Conservation (phyloP, 192 early-diverging fungal genomes). For the Mortierella hygrophila region DNA sequence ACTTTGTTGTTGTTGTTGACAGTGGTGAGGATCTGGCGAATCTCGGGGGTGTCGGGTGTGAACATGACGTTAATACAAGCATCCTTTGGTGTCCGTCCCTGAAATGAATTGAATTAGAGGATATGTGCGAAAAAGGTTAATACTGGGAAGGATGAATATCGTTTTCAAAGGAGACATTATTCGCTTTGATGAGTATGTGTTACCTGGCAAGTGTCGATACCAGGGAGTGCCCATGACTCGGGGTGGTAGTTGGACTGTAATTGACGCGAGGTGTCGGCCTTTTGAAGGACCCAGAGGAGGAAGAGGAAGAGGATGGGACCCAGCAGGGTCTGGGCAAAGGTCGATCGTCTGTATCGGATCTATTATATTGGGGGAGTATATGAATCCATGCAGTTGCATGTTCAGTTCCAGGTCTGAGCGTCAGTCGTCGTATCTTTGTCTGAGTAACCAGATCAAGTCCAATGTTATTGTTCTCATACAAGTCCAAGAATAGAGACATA, state of each 20-base stretch:
- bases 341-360: slow-evolving; percentile 69
- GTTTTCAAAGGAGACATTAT: not conserved
- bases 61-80: slow-evolving; percentile 76
- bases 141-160: not conserved
- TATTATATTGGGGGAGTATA: not conserved
- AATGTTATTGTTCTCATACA: no score
- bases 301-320: slow-evolving; percentile 78
- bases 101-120: slow-evolving; percentile 4
- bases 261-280: slow-evolving; percentile 52
- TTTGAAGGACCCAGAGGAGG: slow-evolving; percentile 72
- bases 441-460: slow-evolving; percentile 2
- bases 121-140: not conserved
- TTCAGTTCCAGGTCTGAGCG: not conserved
- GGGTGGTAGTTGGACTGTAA: slow-evolving; percentile 58
- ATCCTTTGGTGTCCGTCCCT: slow-evolving; percentile 57
- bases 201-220: slow-evolving; percentile 60
- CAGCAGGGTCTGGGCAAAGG: slow-evolving; percentile 64
- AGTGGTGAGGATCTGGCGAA: slow-evolving; percentile 32
- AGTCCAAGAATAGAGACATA: not conserved
- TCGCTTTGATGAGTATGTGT: not conserved
- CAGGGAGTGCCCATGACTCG: slow-evolving; percentile 53
- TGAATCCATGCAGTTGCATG: not conserved
- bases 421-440: not conserved
- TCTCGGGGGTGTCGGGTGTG: slow-evolving; percentile 60
- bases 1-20: slow-evolving; percentile 30